Conservation (phyloP, 2,329 filamentous ascomycete genomes). For the Ophiostoma sp. region DNA sequence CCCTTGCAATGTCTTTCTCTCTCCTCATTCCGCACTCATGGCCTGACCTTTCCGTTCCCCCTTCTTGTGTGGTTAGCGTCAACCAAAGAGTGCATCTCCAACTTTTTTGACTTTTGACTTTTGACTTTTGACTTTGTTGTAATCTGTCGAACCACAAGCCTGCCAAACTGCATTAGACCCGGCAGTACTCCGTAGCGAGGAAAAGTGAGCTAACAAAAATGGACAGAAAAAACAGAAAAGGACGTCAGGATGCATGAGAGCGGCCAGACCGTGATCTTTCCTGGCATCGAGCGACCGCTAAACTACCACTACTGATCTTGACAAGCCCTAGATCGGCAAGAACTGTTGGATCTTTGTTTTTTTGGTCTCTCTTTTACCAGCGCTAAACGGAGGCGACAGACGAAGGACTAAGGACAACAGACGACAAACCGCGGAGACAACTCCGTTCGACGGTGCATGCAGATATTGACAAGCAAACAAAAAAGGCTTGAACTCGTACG, state of each 20-base stretch:
- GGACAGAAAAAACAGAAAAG: not conserved
- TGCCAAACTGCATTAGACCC: not conserved
- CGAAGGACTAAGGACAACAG: no score
- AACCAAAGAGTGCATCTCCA: not conserved
- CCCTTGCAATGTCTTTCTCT: not conserved
- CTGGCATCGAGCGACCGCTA: not conserved
- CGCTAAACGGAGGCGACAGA: no score
- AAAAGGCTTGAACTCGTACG: not conserved
- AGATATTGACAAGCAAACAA: not conserved
- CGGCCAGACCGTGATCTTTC: not conserved
- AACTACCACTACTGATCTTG: not conserved
- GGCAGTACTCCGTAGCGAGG: slow-evolving; percentile 16
- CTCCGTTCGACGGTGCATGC: not conserved
- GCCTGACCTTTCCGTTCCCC: not conserved
- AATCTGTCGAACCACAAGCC: not conserved
- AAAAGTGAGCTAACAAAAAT: not conserved
- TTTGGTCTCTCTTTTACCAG: not conserved
- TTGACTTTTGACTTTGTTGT: not conserved
- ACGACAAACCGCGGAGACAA: not conserved
- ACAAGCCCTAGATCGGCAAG: not conserved
- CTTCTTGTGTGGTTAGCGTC: not conserved
- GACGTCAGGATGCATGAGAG: not conserved
- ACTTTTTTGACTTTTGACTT: not conserved
- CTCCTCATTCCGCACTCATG: not conserved
- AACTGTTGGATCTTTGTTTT: not conserved